Evolutionary conservation across 305 asterid species (phyloP), one percentile per base, ranked within the genome.

Genomic region (Fraxinus ornus): DNA sequence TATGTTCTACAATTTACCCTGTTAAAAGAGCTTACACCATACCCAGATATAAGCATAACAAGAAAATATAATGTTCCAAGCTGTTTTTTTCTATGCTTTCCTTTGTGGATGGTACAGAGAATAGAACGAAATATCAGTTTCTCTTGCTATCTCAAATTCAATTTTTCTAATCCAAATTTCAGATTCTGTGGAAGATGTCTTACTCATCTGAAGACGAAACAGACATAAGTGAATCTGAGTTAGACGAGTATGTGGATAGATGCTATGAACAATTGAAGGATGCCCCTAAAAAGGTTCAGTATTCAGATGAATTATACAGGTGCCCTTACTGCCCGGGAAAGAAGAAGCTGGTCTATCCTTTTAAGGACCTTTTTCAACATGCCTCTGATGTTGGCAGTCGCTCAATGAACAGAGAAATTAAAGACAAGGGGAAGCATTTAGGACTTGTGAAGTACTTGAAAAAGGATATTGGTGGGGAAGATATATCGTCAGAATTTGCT

Each of bases 321-420:
- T 93, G 95, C 89, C 94, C 94, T 0, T 93, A 86, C 83, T 93
- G 97, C 85, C 92, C 93, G 8, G 91, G 92, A 80, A 93, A 93
- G 77, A 90, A 90, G 89, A 91, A 91, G 90, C 80, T 88, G 8
- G 89, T 87, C 82, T 88, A 88, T 78, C 81, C 30, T 19, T 83
- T 64, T 5, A 88, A 90, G 83, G 93, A 90, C 85, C 86, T 90
- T 52, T 87, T 87, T 47, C 93, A 78, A 44, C 93, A 90, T 13
- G 93, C 91, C 84, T 55, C 86, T 66, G 93, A 90, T 41, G 87
- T 90, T 19, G 84, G 89, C 55, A 86, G 85, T 83, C 89, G 89
- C 82, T 88, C 90, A 12, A 83, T 82, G 81, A 90, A 86, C 86
- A 79, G 71, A 73, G 90, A 84, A 24, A 83, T 85, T 85, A 90